phyloP scores from a whole-genome alignment of 768 basidiomycete genomes.

The Pleurotus citrinopileatus region DNA sequence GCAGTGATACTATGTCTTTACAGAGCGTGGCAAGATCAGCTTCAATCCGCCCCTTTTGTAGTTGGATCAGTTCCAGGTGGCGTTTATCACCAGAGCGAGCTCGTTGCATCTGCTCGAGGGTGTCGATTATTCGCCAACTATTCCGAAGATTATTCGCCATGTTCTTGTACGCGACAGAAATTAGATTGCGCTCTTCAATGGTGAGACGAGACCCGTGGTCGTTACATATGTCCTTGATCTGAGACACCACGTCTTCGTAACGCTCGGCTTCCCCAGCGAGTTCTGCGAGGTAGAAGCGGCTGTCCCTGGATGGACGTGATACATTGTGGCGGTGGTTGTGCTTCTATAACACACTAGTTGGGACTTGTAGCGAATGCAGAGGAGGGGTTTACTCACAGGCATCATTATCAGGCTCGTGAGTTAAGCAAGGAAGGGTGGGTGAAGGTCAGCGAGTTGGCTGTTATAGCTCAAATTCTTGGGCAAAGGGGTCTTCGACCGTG shows the following conservation, averaged over 20 bases:
- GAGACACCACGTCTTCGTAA: conserved; percentile 78
- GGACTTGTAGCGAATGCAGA: background rate
- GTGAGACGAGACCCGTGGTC: conserved; percentile 67
- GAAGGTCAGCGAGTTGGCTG: background rate
- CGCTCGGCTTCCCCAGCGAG: conserved; percentile 87
- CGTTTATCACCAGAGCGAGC: conserved; percentile 90
- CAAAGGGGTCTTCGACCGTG: conserved; percentile 2
- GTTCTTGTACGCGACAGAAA: conserved; percentile 99
- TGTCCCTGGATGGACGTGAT: background rate
- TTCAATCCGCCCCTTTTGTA: conserved; percentile 98
- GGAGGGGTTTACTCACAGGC: background rate
- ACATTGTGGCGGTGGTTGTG: background rate
- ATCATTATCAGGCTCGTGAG: conserved; percentile 3
- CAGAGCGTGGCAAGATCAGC: conserved; percentile 96
- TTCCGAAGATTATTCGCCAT: conserved; percentile 98
- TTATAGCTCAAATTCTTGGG: background rate
- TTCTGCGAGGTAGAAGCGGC: conserved; percentile 54
- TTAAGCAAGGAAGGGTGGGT: background rate
- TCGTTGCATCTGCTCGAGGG: conserved; percentile 99
- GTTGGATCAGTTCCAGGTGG: conserved; percentile 96
- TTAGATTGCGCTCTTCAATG: conserved; percentile 88
- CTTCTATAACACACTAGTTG: background rate
- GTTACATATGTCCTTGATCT: conserved; percentile 74
- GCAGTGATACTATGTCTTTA: conserved; percentile 96
- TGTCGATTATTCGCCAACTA: conserved; percentile 97